Conservation (phyloP, 345 rosid genomes). For the Aquilaria yunnanensis region DNA sequence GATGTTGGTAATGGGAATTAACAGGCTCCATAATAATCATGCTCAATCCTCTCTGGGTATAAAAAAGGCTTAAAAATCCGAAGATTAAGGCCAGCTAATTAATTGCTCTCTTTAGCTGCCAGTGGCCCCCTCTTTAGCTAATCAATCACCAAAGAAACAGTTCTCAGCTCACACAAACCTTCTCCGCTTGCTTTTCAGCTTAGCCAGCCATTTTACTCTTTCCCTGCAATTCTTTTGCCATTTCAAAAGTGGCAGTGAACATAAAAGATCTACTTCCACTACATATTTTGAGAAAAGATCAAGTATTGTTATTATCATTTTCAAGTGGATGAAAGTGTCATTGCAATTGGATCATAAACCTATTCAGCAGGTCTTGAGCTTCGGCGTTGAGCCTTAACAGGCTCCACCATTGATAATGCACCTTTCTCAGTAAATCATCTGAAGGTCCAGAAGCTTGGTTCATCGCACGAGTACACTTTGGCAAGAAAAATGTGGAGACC, state of each 20-base stretch:
- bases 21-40: slow-evolving; percentile 58
- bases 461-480: too few species aligned
- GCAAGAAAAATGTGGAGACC: too few species aligned
- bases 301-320: too few species aligned
- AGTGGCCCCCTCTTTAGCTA: slow-evolving; percentile 5
- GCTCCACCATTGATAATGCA: too few species aligned
- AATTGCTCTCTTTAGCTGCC: slow-evolving; percentile 16
- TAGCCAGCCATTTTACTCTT: slow-evolving; percentile 20
- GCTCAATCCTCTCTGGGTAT: neutral
- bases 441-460: too few species aligned
- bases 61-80: slow-evolving; percentile 67
- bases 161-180: neutral
- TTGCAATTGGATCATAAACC: too few species aligned
- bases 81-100: slow-evolving; percentile 30
- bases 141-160: slow-evolving; percentile 27
- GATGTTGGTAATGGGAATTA: slow-evolving; percentile 46
- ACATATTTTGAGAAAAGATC: too few species aligned
- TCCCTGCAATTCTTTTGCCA: slow-evolving; percentile 15
- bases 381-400: too few species aligned
- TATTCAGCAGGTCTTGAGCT: too few species aligned
- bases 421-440: too few species aligned
- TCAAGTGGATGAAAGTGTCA: too few species aligned
- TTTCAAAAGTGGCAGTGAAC: slow-evolving; percentile 45
- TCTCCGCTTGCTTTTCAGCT: slow-evolving; percentile 22
- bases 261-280: slow-evolving; percentile 12